Base-by-base conservation (phyloP, 2,329 filamentous ascomycete genomes). In the Cladophialophora exuberans region DNA sequence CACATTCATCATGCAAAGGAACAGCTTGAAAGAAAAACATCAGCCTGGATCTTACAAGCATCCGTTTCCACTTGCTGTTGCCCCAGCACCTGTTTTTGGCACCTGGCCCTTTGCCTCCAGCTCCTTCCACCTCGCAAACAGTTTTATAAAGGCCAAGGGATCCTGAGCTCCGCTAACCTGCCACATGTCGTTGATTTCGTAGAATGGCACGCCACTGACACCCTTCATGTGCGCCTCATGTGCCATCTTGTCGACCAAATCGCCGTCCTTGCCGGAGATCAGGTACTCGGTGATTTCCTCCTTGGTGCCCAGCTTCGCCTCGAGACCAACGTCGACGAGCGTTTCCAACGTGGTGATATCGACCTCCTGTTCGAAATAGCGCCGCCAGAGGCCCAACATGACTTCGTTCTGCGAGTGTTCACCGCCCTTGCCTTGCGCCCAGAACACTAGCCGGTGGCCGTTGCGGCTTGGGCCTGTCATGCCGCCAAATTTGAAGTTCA, bases 391-490 rank as follows among this genome's bases (percentile, higher is more conserved):
- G 62, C 82, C 78, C 62, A 82, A 75, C 20, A 87, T 78, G 10
- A 89, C 79, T 44, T 73, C 72, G 30, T 80, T 84, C 74, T 89
- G 64, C 6, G 82, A 45, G 79, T 48, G 63, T 39, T 80, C 73
- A 41, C 72, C 67, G 61, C 75, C 72, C 62, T 81, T 84, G 67
- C 67, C 75, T 66, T 78, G 84, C 72, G 71, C 89, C 52, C 91
- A 79, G 73, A 91, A 84, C 39, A 92, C 80, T 57, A 93, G 67
- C 3, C 90, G 82, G 71, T 96, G 90, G 53, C 87, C 88, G 64
- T 95, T 88, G 17, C 89, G 79, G 15, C 90, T 93, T 65, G 86
- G 88, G 43, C 91, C 91, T 4, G 84, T 84, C 61, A 79, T 83
- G 51, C 89, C 88, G 10, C 82, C 81, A 61, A 86, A 88, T 18